phyloP scores from a whole-genome alignment of 73 alveolate genomes.

The Breviolum minutum region DNA sequence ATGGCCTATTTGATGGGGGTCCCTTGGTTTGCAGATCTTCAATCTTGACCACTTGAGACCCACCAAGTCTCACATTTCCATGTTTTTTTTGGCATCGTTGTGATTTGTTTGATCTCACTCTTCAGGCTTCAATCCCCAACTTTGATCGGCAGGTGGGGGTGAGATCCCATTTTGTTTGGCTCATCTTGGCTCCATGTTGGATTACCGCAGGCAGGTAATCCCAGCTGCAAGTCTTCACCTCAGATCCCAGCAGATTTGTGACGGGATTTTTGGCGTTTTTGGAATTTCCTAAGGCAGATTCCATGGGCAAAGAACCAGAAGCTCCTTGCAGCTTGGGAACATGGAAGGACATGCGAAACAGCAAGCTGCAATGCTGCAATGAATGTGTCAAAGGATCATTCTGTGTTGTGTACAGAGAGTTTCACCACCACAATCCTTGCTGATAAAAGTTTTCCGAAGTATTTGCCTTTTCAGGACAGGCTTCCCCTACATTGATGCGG shows the following conservation, averaged over 20 bases:
- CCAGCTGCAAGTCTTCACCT: conserved; percentile 51
- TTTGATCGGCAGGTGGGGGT: conserved; percentile 92
- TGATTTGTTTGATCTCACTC: too few species aligned
- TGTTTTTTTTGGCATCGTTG: background rate
- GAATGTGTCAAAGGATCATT: too few species aligned
- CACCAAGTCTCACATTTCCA: background rate
- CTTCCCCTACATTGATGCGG: conserved; percentile 96
- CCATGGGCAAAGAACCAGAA: conserved; percentile 95
- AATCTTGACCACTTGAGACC: background rate
- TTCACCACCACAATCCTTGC: background rate
- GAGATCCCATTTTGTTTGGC: too few species aligned
- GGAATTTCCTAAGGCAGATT: conserved; percentile 16
- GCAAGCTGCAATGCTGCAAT: background rate
- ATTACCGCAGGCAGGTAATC: conserved; percentile 8
- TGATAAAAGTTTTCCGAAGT: background rate
- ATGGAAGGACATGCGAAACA: conserved; percentile 60
- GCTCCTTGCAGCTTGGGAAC: conserved; percentile 95
- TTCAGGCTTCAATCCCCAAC: conserved; percentile 78
- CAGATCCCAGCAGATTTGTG: background rate
- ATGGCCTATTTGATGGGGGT: conserved; percentile 87
- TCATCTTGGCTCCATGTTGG: background rate
- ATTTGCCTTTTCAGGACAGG: conserved; percentile 71
- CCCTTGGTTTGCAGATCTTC: background rate
- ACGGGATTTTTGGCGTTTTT: background rate
- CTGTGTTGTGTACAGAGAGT: too few species aligned